Base-by-base conservation (phyloP, 495 filamentous ascomycete species). In the Neurospora cerealis region DNA sequence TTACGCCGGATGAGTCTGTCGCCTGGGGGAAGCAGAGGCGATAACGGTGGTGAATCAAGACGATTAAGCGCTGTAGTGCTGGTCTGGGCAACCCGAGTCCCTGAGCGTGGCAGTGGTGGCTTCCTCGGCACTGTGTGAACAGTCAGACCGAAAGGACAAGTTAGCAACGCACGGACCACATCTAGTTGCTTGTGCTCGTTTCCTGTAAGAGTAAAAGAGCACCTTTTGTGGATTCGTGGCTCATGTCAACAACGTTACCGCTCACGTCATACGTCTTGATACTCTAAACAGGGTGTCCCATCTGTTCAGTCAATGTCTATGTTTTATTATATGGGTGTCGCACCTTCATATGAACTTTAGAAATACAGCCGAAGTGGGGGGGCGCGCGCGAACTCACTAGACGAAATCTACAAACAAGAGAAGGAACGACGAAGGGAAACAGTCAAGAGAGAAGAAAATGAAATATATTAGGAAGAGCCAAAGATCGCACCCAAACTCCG, bases 391-490 rank as follows among this genome's bases (percentile, higher is more conserved):
- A 60, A 60, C 21, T 60, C 48, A 60, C 54, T 17, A 66, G 15
- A 66, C 28, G 54, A 36, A 66, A 34, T 66, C 54, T 66, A 66
- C 28, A 66, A 66, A 66, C 28, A 6, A 19, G 54, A 4, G 19
- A 62, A 17, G 34, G 15, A 34, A 62, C 28, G 19, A 54, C 0
- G 21, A 54, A 62, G 15, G 54, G 54, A 66, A 66, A 66, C 24
- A 66, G 15, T 66, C 54, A 62, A 62, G 32, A 62, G 54, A 62
- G 28, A 34, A 62, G 48, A 62, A 66, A 66, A 66, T 66, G 54
- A 66, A 66, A 66, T 66, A 66, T 66, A 66, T 66, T 66, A 66
- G 54, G 54, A 66, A 66, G 54, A 66, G 54, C 54, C 54, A 66
- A 66, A 66, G 54, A 66, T 66, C 54, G 54, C 54, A 66, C 54